Percentiles rank a stretch among this genome's conserved stretches.
Evolutionary conservation across 495 filamentous ascomycete species (phyloP).

Genomic region (Bryoglossum gracile): DNA sequence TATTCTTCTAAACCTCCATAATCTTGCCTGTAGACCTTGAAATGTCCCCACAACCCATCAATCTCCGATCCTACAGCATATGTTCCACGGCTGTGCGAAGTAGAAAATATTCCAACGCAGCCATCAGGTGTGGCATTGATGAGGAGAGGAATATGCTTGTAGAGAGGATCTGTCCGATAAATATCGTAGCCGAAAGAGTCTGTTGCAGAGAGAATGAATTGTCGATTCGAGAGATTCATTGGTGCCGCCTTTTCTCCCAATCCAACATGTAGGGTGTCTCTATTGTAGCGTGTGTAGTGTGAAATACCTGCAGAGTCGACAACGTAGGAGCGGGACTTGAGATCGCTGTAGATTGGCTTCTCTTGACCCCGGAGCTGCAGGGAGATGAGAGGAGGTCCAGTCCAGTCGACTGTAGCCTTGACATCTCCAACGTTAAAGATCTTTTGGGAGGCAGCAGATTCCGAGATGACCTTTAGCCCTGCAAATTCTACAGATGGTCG

Average conservation of each 20-base stretch:
- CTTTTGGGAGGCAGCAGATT: constrained; percentile 27
- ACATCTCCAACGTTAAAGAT: constrained; percentile 42
- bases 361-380: constrained; percentile 43
- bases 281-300: constrained; percentile 53
- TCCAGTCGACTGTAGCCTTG: constrained; percentile 49
- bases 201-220: constrained; percentile 57
- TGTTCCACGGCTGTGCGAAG: constrained; percentile 51
- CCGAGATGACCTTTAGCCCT: constrained; percentile 24
- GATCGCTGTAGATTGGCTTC: constrained; percentile 47
- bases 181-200: constrained; percentile 66
- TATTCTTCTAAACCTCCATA: constrained; percentile 65
- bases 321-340: constrained; percentile 55
- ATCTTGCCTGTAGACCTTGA: constrained; percentile 64
- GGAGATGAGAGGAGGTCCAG: constrained; percentile 46
- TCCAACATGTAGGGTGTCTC: constrained; percentile 53
- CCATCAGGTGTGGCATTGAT: constrained; percentile 54
- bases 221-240: constrained; percentile 60
- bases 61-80: constrained; percentile 64
- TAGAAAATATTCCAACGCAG: constrained; percentile 59
- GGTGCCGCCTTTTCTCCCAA: constrained; percentile 64
- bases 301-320: constrained; percentile 50
- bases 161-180: constrained; percentile 61
- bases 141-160: constrained; percentile 64
- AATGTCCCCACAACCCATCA: constrained; percentile 62
- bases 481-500: constrained; percentile 35